Base-by-base conservation (phyloP, 2,329 filamentous ascomycete species). In the Nigrograna mackinnonii region DNA sequence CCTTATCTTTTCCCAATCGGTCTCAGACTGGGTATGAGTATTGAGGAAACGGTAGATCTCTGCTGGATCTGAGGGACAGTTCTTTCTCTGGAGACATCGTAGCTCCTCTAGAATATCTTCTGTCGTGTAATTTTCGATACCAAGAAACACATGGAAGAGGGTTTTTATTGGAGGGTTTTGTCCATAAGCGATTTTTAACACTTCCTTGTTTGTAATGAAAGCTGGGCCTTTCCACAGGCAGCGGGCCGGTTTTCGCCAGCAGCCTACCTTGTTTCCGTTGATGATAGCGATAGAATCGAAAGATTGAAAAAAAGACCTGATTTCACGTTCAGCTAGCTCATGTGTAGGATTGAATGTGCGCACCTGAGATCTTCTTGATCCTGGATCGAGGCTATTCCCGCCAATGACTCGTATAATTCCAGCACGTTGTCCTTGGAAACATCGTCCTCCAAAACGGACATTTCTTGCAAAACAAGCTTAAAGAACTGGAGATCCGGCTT, bases 401-500 rank as follows among this genome's bases (percentile, higher is more conserved):
- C 43, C 18, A 49, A 47, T 2, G 6, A 21, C 18, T 11, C 24
- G 32, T 43, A 47, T 19, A 49, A n/a, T 1, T 37, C 24, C n/a
- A 17, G 18, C 3, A 32, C 16, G 19, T 6, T 4, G 3, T 2
- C 2, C 34, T 9, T 24, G 12, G n/a, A 43, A 36, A 12, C 16
- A 39, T 4, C 17, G 14, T 24, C 11, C 9, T 7, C 9, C 7
- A 22, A 22, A 22, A 14, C n/a, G n/a, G n/a, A n/a, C 18, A 44
- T 22, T 26, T 35, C 24, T 12, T 22, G 2, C 5, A 41, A 17
- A 40, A 26, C 31, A 9, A 12, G 9, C 7, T 41, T 22, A 39
- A 51, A 56, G 26, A 58, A 55, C 0, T 33, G 11, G 5, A 55
- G 16, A 39, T 52, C 40, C 7, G 43, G 45, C 31, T 38, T 39